Conservation (phyloP, 257 asterid genomes). For the Jaltomata sinuosa region DNA sequence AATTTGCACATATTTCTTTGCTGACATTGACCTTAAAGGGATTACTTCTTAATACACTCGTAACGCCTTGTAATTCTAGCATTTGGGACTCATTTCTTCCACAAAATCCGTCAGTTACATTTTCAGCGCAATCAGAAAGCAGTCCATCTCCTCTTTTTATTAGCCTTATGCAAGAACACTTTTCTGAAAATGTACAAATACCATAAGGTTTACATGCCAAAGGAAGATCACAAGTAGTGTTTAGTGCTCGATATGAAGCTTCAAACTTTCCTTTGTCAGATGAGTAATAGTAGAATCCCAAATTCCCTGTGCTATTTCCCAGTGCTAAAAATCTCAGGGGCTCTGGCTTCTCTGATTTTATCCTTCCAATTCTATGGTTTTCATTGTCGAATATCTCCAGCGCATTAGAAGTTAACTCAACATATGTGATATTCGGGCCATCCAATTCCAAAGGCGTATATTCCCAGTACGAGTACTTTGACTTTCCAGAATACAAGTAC, state of each 20-base stretch:
- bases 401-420: slow-evolving; percentile 48
- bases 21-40: slow-evolving; percentile 14
- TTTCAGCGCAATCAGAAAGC: slow-evolving; percentile 23
- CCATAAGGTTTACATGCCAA: slow-evolving; percentile 59
- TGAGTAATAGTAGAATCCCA: slow-evolving; percentile 59
- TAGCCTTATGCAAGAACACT: slow-evolving; percentile 54
- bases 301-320: slow-evolving; percentile 47
- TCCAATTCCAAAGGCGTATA: slow-evolving; percentile 24
- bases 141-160: slow-evolving; percentile 12
- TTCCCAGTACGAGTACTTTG: slow-evolving; percentile 83
- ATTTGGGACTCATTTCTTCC: slow-evolving; percentile 33
- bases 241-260: slow-evolving; percentile 52
- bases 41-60: slow-evolving; percentile 45
- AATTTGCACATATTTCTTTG: slow-evolving; percentile 36
- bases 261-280: slow-evolving; percentile 31
- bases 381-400: slow-evolving; percentile 48
- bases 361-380: slow-evolving; percentile 31
- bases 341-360: slow-evolving; percentile 18
- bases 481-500: slow-evolving; percentile 41
- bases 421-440: slow-evolving; percentile 49
- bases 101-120: slow-evolving; percentile 28
- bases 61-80: slow-evolving; percentile 55
- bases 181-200: slow-evolving; percentile 50
- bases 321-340: slow-evolving; percentile 54
- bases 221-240: slow-evolving; percentile 66